These are phyloP conservation scores for Fusarium anthophilum DNA, from an alignment of 2,329 filamentous ascomycete species.

Conservation along the genomic window DNA sequence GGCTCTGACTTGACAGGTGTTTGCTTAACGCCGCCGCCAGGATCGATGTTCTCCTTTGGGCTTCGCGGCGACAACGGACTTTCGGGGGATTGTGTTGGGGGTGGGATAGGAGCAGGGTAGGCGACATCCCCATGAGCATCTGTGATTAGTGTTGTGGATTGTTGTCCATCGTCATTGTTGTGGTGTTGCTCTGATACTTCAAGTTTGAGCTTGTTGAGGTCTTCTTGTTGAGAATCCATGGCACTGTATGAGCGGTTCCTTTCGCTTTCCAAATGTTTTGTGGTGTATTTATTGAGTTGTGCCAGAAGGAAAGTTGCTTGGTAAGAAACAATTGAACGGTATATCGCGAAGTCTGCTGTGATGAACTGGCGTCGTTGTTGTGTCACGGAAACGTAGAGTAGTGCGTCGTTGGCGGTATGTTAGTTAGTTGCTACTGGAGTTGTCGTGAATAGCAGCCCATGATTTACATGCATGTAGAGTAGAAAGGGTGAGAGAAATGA, in stretches of 20 bases:
- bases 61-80: slow-evolving; percentile 22
- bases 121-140: slow-evolving; percentile 20
- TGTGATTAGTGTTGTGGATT: slow-evolving; percentile 16
- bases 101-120: slow-evolving; percentile 24
- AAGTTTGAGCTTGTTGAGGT: slow-evolving; percentile 14
- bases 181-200: slow-evolving; percentile 19
- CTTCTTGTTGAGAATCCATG: slow-evolving; percentile 19
- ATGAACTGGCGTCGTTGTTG: neutral
- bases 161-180: neutral
- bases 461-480: neutral
- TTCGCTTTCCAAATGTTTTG: neutral
- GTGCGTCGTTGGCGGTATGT: neutral
- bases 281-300: neutral
- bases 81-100: slow-evolving; percentile 17
- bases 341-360: neutral
- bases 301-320: neutral
- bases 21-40: neutral
- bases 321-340: neutral
- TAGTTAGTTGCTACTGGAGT: neutral
- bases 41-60: neutral
- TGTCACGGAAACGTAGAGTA: slow-evolving; percentile 4
- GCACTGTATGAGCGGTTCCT: neutral
- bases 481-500: neutral
- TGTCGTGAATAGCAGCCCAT: neutral
- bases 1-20: slow-evolving; percentile 9